Conservation (phyloP, 306 rosid genomes). For the Erythrophleum fordii region DNA sequence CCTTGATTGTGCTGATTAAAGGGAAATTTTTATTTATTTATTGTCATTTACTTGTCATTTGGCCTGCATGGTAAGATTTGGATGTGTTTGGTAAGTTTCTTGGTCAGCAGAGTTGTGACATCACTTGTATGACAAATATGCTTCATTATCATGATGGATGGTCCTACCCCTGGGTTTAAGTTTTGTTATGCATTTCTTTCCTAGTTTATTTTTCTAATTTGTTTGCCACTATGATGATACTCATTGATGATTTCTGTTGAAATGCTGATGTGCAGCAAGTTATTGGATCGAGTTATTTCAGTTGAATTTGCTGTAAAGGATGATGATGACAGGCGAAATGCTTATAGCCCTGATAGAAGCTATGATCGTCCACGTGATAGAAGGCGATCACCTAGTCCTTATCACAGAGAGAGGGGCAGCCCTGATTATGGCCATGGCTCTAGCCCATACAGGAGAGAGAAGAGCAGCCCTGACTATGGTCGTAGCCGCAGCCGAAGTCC, state of each 20-base stretch:
- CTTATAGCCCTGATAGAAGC: conserved; percentile 79
- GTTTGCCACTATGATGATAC: conserved; percentile 4
- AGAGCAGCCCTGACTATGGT: conserved; percentile 86
- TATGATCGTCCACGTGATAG: conserved; percentile 73
- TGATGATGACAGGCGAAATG: conserved; percentile 83
- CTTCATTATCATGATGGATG: conserved; percentile 14
- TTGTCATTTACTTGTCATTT: background rate
- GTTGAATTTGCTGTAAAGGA: conserved; percentile 92
- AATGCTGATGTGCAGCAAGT: conserved; percentile 67
- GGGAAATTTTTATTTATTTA: background rate
- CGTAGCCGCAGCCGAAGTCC: conserved; percentile 72
- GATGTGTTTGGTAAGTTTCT: conserved; percentile 21
- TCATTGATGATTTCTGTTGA: conserved; percentile 27
- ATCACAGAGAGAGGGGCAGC: conserved; percentile 86
- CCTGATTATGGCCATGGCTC: conserved; percentile 96
- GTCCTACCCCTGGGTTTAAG: background rate
- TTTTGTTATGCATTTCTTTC: background rate
- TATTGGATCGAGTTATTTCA: conserved; percentile 92
- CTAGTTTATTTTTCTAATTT: conserved; percentile 19
- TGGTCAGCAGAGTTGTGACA: conserved; percentile 8
- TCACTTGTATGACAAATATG: background rate
- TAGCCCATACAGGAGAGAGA: conserved; percentile 70
- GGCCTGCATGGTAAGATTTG: background rate
- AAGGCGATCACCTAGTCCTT: conserved; percentile 91
- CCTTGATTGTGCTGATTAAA: background rate